A percentile compares a stretch with the other conserved stretches of the same genome.
phyloP scores from a whole-genome alignment of 768 basidiomycete species.

The Kwoniella mangroviensis region DNA sequence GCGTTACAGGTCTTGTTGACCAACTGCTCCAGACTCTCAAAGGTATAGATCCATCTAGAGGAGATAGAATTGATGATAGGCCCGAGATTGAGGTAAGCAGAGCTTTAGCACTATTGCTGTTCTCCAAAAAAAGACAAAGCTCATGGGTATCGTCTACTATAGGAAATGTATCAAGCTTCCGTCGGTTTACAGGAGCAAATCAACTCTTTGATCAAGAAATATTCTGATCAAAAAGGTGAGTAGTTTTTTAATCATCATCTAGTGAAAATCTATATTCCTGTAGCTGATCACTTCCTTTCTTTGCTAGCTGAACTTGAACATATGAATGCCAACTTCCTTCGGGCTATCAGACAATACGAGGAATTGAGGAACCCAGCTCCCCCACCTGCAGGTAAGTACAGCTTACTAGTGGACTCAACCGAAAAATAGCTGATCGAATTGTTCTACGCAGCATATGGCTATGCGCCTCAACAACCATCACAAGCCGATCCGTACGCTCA shows the following conservation, averaged over 20 bases:
- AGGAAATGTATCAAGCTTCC: conserved; percentile 88
- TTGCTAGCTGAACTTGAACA: conserved; percentile 90
- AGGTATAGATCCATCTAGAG: conserved; percentile 70
- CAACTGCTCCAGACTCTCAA: conserved; percentile 66
- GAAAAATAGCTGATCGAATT: neutral
- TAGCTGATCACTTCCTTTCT: no score
- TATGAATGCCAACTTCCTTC: conserved; percentile 92
- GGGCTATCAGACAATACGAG: conserved; percentile 87
- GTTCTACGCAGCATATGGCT: conserved; percentile 42
- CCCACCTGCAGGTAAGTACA: conserved; percentile 25
- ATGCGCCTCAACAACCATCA: conserved; percentile 48
- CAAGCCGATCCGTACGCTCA: conserved; percentile 42
- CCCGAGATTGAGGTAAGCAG: conserved; percentile 78
- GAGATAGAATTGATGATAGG: conserved; percentile 83
- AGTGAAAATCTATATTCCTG: neutral
- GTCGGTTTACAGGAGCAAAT: conserved; percentile 93
- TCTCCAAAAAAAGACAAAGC: neutral
- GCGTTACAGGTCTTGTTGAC: conserved; percentile 49
- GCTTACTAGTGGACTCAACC: neutral
- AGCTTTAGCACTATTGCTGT: neutral
- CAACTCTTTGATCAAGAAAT: conserved; percentile 94
- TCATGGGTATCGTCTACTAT: conserved; percentile 17
- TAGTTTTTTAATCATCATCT: neutral
- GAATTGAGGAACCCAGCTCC: conserved; percentile 74
- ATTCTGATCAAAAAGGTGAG: conserved; percentile 84